Evolutionary conservation across 768 basidiomycete genomes (phyloP), one percentile per base, ranked within the genome.

Genomic region (Naganishia onofrii): DNA sequence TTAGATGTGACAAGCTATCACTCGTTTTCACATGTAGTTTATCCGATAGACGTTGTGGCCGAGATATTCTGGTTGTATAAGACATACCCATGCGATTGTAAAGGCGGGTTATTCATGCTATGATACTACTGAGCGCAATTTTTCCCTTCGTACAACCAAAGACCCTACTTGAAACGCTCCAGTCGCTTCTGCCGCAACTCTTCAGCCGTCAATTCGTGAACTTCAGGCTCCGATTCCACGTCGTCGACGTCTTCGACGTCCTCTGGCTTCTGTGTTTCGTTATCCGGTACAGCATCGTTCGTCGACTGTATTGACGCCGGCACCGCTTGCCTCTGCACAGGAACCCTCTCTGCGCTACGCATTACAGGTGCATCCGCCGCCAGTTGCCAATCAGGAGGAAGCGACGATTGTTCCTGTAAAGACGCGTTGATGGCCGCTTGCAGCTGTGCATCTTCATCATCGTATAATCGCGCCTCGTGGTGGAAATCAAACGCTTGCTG

Each of bases 371-470:
- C 67, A 26, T 15, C 6, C 13, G 4, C 53, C 42, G 38, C 34
- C 55, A 36, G 13, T 29, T 58, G 29, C 57, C 54, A 55, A 48
- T 29, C 68, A 4, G 21, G 15, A 12, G 68, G 55, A n/a, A 51
- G 48, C 55, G 32, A 15, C 44, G 42, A 31, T 42, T 32, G 56
- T 26, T 51, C 55, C 31, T 44, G 56, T 78, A 51, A 83, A 82
- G 76, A 89, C 2, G 91, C 93, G 76, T 84, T 88, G 57, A 95
- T 83, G 5, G 93, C 93, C 13, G 92, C 92, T 81, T 94, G 93
- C 55, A 95, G 82, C 74, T 90, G 89, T 28, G 86, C 87, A 74
- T 95, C 92, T 63, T 93, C 92, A 72, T 94, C 92, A 72, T 93
- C 92, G 73, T 78, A 79, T 54, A 69, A 70, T 67, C 60, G 60